phyloP scores from a whole-genome alignment of 2,329 filamentous ascomycete species.

The Ceratocystis colombiana region DNA sequence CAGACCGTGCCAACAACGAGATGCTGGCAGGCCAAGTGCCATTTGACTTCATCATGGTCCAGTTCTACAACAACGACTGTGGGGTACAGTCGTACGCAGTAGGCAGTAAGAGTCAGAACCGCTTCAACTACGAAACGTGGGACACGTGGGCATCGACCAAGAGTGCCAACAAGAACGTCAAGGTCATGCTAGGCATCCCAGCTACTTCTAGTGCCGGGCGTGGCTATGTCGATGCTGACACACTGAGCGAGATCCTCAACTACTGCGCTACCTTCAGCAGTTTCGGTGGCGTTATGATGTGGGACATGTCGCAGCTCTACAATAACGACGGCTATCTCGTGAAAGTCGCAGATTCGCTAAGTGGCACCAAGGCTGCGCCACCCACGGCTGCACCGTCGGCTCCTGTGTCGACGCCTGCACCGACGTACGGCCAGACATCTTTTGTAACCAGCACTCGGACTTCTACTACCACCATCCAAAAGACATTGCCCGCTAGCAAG shows the following conservation, averaged over 20 bases:
- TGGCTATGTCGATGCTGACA: slow-evolving; percentile 34
- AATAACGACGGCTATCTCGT: slow-evolving; percentile 48
- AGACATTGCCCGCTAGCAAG: not conserved
- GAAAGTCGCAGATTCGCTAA: slow-evolving; percentile 35
- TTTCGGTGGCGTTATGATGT: slow-evolving; percentile 41
- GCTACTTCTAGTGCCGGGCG: slow-evolving; percentile 34
- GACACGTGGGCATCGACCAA: slow-evolving; percentile 52
- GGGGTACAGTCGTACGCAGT: slow-evolving; percentile 42
- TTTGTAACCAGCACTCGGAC: slow-evolving; percentile 20
- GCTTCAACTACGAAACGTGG: slow-evolving; percentile 40
- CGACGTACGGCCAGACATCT: slow-evolving; percentile 21
- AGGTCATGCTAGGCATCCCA: slow-evolving; percentile 40
- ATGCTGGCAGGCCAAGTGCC: slow-evolving; percentile 35
- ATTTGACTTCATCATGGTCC: slow-evolving; percentile 39
- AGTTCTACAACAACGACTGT: slow-evolving; percentile 50
- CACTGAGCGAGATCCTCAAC: slow-evolving; percentile 35
- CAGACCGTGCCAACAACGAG: slow-evolving; percentile 32
- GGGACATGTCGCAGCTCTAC: slow-evolving; percentile 38
- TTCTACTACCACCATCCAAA: slow-evolving; percentile 11
- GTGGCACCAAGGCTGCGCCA: slow-evolving; percentile 13
- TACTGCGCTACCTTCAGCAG: slow-evolving; percentile 32
- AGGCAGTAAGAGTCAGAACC: slow-evolving; percentile 29
- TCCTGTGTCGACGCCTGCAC: slow-evolving; percentile 22
- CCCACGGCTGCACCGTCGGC: slow-evolving; percentile 23
- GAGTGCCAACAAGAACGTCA: slow-evolving; percentile 44